Base-by-base conservation (phyloP, 1,284 basidiomycete genomes). In the Rhodofomes roseus region DNA sequence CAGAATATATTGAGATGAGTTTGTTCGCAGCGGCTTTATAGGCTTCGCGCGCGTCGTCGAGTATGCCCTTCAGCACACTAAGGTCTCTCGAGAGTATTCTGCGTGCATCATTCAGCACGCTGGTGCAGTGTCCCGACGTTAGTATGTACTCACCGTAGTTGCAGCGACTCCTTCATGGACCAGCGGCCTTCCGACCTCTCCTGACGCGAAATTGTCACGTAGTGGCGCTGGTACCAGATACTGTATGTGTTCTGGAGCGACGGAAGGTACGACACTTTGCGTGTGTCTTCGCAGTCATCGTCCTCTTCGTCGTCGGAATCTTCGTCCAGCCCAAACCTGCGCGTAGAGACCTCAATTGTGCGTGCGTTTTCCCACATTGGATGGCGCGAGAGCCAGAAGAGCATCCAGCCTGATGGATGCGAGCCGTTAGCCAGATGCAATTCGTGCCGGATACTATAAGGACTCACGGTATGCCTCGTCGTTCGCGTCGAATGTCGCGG, bases 291-390 rank as follows among this genome's bases (percentile, higher is more conserved):
- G 18, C 65, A 60, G 3, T 73, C 69, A 29, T 74, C 73, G 20
- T 74, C 73, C 0, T 74, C 73, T 44, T 79, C 77, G 5, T 22
- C 78, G 7, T 71, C 50, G 8, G 27, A 23, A 48, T 79, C 77
- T 4, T 22, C 78, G 7, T 71, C 50, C 22, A 46, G 44, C 3
- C 44, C 44, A 11, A 46, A 46, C 44, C 23, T 62, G 2, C 68
- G 65, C 2, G 81, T 83, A 57, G 74, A 79, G 40, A 87, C 73
- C 57, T 84, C 75, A n/a, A 87, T 73, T 55, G 80, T 78, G 9
- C 84, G 79, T 2, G 81, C 78, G 51, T 71, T 57, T 66, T 71
- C 64, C 68, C 72, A 74, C 39, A 68, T 61, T 12, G 71, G 68
- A 55, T 72, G 71, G 41, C 65, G 66, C 16, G 74, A 73, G 1